A percentile compares a stretch with the other conserved stretches of the same genome.
phyloP scores from a whole-genome alignment of 108 stramenopile genomes.

The Bacterosira constricta region DNA sequence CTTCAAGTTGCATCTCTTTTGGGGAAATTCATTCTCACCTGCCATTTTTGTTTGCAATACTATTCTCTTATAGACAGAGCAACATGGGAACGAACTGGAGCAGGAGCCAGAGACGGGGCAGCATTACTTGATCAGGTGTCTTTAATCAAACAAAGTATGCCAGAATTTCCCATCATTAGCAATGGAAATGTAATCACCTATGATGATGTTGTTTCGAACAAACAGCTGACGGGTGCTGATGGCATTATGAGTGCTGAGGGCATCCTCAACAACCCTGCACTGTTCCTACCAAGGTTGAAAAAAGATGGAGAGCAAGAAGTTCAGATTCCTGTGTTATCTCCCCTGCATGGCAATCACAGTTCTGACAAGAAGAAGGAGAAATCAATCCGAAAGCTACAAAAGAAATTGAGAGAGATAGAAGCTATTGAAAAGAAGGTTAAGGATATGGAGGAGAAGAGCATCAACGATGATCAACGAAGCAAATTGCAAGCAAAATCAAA shows the following conservation, averaged over 20 bases:
- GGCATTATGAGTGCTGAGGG: constrained; percentile 96
- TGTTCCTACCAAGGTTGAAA: constrained; percentile 64
- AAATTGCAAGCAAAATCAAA: constrained; percentile 52
- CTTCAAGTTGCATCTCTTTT: neutral
- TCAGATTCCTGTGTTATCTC: constrained; percentile 23
- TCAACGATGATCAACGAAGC: constrained; percentile 58
- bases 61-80: constrained; percentile 58
- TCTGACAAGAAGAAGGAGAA: constrained; percentile 9
- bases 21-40: neutral
- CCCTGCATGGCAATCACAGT: constrained; percentile 12
- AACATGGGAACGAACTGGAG: constrained; percentile 77
- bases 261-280: constrained; percentile 89
- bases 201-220: constrained; percentile 75
- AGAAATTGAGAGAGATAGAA: constrained; percentile 71
- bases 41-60: neutral
- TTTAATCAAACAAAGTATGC: constrained; percentile 44
- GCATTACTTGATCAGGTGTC: constrained; percentile 86
- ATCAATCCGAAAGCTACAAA: constrained; percentile 48
- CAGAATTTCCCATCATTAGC: constrained; percentile 69
- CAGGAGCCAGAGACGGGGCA: constrained; percentile 91
- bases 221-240: constrained; percentile 72
- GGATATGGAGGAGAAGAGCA: constrained; percentile 16
- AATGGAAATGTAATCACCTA: constrained; percentile 91
- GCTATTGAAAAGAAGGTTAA: constrained; percentile 53
- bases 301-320: constrained; percentile 20